These are phyloP conservation scores for Medicago arabica DNA, from an alignment of 306 rosid genomes.

Conservation along the genomic window DNA sequence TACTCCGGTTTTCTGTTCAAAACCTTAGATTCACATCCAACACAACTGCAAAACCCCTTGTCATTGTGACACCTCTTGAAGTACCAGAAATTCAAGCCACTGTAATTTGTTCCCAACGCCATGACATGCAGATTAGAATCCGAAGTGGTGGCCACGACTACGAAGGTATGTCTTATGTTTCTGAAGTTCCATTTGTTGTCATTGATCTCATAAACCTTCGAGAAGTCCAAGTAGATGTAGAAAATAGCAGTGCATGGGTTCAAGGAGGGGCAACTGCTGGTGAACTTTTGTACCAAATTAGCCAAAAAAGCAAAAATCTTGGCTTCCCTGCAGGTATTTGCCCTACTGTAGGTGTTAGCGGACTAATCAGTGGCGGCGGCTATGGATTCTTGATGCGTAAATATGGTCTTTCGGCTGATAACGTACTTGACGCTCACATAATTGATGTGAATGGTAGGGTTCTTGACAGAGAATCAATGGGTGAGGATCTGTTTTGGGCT, in stretches of 20 bases:
- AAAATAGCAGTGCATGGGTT: conserved; percentile 48
- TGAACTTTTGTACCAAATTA: conserved; percentile 41
- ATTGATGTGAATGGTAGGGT: conserved; percentile 60
- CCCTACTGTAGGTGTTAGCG: conserved; percentile 71
- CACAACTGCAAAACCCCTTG: conserved; percentile 32
- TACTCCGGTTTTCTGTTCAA: conserved; percentile 43
- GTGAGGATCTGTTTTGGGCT: conserved; percentile 79
- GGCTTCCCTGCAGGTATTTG: conserved; percentile 67
- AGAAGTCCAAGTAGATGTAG: conserved; percentile 43
- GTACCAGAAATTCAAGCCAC: conserved; percentile 55
- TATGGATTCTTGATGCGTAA: conserved; percentile 67
- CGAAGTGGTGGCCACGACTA: conserved; percentile 74
- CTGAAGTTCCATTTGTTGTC: conserved; percentile 51
- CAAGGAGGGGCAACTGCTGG: conserved; percentile 44
- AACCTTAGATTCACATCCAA: conserved; percentile 56
- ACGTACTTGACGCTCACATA: conserved; percentile 63
- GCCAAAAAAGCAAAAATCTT: conserved; percentile 26
- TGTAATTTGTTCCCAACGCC: conserved; percentile 52
- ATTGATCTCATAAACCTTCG: conserved; percentile 64
- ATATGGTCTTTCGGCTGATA: conserved; percentile 65
- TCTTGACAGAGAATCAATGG: conserved; percentile 64
- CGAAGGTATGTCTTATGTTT: conserved; percentile 26
- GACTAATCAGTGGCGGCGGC: conserved; percentile 77
- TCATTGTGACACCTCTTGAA: conserved; percentile 40
- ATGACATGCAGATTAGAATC: conserved; percentile 55